These are phyloP conservation scores for Cytospora mali DNA, from an alignment of 2,329 filamentous ascomycete genomes.

Conservation along the genomic window DNA sequence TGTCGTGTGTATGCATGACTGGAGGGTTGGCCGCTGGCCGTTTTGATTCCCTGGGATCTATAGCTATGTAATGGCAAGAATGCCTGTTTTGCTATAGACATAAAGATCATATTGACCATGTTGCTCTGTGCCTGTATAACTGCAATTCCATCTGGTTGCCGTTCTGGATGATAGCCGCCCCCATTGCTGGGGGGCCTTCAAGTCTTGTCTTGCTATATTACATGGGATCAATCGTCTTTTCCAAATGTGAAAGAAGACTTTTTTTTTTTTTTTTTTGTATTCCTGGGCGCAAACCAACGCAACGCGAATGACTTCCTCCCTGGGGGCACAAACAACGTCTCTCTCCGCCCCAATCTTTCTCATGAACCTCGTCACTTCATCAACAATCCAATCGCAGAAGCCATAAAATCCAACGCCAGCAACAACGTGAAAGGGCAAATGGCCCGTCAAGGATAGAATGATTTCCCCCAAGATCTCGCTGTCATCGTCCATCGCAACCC, in stretches of 20 bases:
- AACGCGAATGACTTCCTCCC: slow-evolving; percentile 2
- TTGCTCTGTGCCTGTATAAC: slow-evolving; percentile 2
- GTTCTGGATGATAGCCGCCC: slow-evolving; percentile 2
- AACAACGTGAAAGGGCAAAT: background rate
- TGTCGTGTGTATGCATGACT: background rate
- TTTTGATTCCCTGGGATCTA: slow-evolving; percentile 6
- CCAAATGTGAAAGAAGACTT: background rate
- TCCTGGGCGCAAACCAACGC: background rate
- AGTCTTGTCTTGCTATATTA: slow-evolving; percentile 10
- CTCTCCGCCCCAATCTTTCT: background rate
- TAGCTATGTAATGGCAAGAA: slow-evolving; percentile 9
- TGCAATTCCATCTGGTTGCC: background rate
- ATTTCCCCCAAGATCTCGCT: background rate
- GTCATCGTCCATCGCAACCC: background rate
- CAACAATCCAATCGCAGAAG: background rate
- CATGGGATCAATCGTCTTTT: background rate
- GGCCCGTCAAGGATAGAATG: background rate
- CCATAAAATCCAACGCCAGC: background rate
- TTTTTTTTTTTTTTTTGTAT: no score
- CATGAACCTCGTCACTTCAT: background rate
- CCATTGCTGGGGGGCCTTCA: slow-evolving; percentile 14
- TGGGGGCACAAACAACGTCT: background rate
- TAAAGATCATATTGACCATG: slow-evolving; percentile 2
- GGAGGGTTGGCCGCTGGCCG: background rate
- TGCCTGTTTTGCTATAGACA: slow-evolving; percentile 21